Conservation (phyloP, 179 eudicot species). For the Silene coronaria region DNA sequence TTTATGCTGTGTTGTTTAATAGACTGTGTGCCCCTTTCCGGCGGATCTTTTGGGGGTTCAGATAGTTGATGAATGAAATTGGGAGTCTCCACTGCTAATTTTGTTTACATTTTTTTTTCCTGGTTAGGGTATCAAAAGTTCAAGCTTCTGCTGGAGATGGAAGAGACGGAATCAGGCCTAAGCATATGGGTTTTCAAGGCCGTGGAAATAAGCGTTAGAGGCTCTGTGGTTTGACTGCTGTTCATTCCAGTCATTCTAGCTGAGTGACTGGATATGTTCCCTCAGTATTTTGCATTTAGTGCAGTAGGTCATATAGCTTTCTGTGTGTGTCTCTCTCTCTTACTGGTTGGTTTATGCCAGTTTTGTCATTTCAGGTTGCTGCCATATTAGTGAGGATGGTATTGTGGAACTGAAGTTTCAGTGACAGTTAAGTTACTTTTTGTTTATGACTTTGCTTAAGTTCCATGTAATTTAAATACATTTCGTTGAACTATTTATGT, state of each 20-base stretch:
- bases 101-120: constrained; percentile 8
- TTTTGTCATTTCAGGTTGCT: constrained; percentile 58
- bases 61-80: neutral
- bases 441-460: constrained; percentile 29
- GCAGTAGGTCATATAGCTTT: constrained; percentile 49
- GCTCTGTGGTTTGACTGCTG: constrained; percentile 22
- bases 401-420: constrained; percentile 49
- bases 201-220: constrained; percentile 52
- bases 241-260: constrained; percentile 21
- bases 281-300: constrained; percentile 40
- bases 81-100: constrained; percentile 3
- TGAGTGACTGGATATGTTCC: constrained; percentile 27
- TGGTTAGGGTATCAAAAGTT: constrained; percentile 47
- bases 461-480: constrained; percentile 25
- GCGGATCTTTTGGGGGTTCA: neutral
- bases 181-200: constrained; percentile 44
- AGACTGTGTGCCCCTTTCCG: neutral
- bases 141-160: constrained; percentile 50
- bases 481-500: constrained; percentile 14
- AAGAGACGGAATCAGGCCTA: constrained; percentile 54
- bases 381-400: constrained; percentile 36
- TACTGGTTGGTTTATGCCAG: constrained; percentile 59
- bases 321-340: constrained; percentile 29
- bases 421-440: constrained; percentile 50
- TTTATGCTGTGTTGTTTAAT: neutral